Base-by-base conservation (phyloP, 139 green algal genomes). In the Chlorella sp. region DNA sequence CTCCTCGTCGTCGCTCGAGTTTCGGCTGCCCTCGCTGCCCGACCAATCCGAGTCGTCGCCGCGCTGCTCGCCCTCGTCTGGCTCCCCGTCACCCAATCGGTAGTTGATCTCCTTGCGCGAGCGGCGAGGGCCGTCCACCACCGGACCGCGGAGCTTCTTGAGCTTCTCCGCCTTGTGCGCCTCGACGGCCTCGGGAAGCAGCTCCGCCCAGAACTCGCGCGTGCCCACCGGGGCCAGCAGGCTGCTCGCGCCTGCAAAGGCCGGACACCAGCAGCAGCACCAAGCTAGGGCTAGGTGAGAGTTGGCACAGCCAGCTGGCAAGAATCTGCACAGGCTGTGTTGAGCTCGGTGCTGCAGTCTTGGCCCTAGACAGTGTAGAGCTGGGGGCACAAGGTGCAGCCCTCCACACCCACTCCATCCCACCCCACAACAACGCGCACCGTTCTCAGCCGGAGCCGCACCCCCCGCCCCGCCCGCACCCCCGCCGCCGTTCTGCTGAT, bases 151-250 rank as follows among this genome's bases (percentile, higher is more conserved):
- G 23, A 22, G 20, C 35, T 59, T 3, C 17, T 26, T 35, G 59
- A 78, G 71, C 66, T 77, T 64, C 3, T 65, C n/a, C n/a, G n/a
- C 77, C 32, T 84, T 73, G 32, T 73, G 67, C 31, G 31, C 72
- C 26, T 61, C 70, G 2, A 84, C 86, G 23, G 87, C 90, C 20
- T 91, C 87, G 2, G 89, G 91, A 74, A 93, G 74, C 74, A 94
- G 69, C 10, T 67, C 29, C 1, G 71, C 42, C 89, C 91, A 94
- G 77, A 87, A 94, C 17, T 83, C 66, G 27, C 29, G n/a, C n/a
- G n/a, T n/a, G n/a, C n/a, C n/a, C n/a, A n/a, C n/a, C n/a, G n/a
- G n/a, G n/a, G n/a, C n/a, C n/a, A n/a, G n/a, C n/a, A n/a, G n/a
- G n/a, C n/a, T 42, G 31, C 64, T 50, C n/a, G 34, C 50, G 3